Base-by-base conservation (phyloP, 2,329 filamentous ascomycete species). In the Aspergillus clavatus region DNA sequence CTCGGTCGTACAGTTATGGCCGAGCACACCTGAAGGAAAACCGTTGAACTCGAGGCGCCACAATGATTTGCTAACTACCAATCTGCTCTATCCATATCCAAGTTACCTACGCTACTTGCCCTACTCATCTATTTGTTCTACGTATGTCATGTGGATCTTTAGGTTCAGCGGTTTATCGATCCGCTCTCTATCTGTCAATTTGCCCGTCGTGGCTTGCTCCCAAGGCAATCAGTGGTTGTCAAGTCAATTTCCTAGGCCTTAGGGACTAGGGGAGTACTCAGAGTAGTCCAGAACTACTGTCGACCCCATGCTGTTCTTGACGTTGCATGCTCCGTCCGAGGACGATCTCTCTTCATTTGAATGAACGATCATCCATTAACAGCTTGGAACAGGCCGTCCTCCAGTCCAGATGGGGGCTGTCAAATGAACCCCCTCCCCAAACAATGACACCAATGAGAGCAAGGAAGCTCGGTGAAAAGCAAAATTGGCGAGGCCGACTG, bases 141-240 rank as follows among this genome's bases (percentile, higher is more conserved):
- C 48, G 54, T 46, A 60, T 62, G 57, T 63, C 60, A 63, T 65
- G 58, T 52, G 61, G 51, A 43, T 55, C 33, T 55, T 62, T 61
- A 63, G 52, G 60, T 61, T 65, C 55, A 58, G 59, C 60, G 60
- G 55, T 63, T 56, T 52, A 53, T 61, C 55, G 56, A 63, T 59
- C 60, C 60, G 60, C 50, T 62, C 50, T 57, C 53, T 48, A 48
- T 55, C 52, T 53, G 48, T 52, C 46, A 54, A 51, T 51, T 57
- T 40, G 46, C 23, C 23, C 23, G 46, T 42, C 46, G 43, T 51
- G 43, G 50, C 37, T 45, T 40, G 33, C 37, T 45, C 19, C 37
- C 38, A 46, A 45, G 42, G 28, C 24, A 35, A 35, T 35, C 21
- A 18, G 19, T 35, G 2, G 31, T 10, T 11, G 19, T 40, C 38